Evolutionary conservation across 345 rosid species (phyloP).

Genomic region (rapeseed (Brassica napus)): DNA sequence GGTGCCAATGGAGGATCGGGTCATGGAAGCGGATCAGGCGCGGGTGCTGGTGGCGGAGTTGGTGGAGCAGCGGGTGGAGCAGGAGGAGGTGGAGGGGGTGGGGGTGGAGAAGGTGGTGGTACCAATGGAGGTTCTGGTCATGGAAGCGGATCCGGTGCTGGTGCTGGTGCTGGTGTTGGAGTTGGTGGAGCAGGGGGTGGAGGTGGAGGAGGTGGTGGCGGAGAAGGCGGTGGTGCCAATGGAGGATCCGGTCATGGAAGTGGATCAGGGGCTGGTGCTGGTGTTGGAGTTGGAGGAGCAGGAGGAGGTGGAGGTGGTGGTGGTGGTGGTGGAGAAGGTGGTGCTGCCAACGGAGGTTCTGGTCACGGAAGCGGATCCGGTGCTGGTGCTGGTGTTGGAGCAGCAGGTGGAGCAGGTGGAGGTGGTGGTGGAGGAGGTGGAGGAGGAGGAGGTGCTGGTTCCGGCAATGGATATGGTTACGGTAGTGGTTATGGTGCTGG

Average conservation of each 20-base stretch:
- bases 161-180: constrained; percentile 13
- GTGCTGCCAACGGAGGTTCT: constrained; percentile 11
- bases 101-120: constrained; percentile 13
- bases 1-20: constrained; percentile 30
- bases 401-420: constrained; percentile 19
- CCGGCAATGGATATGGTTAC: constrained; percentile 40
- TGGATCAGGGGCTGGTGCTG: constrained; percentile 28
- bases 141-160: constrained; percentile 27
- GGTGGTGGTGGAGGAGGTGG: constrained; percentile 36
- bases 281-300: background rate
- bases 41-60: constrained; percentile 7
- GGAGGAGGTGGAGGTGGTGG: constrained; percentile 28
- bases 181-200: constrained; percentile 26
- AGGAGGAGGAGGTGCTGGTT: constrained; percentile 34
- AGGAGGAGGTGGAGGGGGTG: constrained; percentile 24
- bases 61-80: constrained; percentile 16
- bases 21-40: constrained; percentile 21
- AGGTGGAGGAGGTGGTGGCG: constrained; percentile 24
- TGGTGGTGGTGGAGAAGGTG: constrained; percentile 27
- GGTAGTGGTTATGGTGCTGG: constrained; percentile 44
- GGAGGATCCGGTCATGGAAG: constrained; percentile 29
- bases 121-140: constrained; percentile 17
- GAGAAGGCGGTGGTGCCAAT: constrained; percentile 31
- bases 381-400: constrained; percentile 22
- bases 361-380: constrained; percentile 35